Base-by-base conservation (phyloP, 768 basidiomycete species). In the Mycena olivaceomarginata region DNA sequence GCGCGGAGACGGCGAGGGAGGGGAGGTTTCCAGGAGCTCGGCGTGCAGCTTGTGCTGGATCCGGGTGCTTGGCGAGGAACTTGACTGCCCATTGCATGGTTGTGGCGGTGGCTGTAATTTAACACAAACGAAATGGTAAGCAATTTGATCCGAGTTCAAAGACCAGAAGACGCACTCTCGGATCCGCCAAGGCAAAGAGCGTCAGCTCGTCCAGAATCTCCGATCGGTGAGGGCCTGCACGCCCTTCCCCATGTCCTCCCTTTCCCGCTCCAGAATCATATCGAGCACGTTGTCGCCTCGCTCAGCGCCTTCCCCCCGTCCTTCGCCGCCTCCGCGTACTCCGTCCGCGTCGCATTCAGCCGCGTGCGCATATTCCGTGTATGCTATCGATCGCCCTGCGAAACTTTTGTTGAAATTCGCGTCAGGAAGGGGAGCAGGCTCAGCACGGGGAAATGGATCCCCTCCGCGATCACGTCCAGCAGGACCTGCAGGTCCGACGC, bases 81-180 rank as follows among this genome's bases (percentile, higher is more conserved):
- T 76, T 76, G 48, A 76, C 60, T 2, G 25, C 22, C 75, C 75
- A 76, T 20, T 76, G 75, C 57, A 76, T 65, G 6, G 75, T 65
- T 2, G 62, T 67, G 0, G 75, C 75, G 22, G 70, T 76, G 11
- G 75, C 75, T 76, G 20, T 2, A 31, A 31, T 31, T 2, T 31
- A 31, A 31, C 2, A 31, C 31, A 31, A 31, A 31, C 31, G 31
- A 4, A 31, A 31, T 5, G 4, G 16, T 15, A 4, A 11, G 43
- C 31, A 31, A 31, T 31, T 31, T 31, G 4, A 31, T 31, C 4
- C 31, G 31, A 31, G 31, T 9, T 11, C 4, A 25, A 31, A 31
- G 31, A 31, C 31, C 31, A 31, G 31, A 31, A 56, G 41, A 67
- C 66, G n/a, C n/a, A 71, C 69, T 67, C 71, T 66, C 71, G 6